Evolutionary conservation across 805 yeast species (phyloP).

Genomic region (Monosporozyma yasuniensis): DNA sequence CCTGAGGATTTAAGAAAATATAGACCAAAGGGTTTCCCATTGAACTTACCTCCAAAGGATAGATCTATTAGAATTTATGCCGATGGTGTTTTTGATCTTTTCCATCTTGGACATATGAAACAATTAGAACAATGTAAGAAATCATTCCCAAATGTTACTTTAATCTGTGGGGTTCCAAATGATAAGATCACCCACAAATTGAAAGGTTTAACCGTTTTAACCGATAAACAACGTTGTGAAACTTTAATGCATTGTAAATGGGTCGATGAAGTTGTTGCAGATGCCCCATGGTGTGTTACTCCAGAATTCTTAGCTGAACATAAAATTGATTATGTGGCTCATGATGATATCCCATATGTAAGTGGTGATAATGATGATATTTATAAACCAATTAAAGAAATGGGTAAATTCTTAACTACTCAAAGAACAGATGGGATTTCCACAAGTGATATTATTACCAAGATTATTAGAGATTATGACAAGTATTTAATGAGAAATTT

Average conservation of each 20-base stretch:
- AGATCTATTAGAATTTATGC: slow-evolving; percentile 92
- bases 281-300: slow-evolving; percentile 94
- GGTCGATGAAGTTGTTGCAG: slow-evolving; percentile 94
- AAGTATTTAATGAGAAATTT: slow-evolving; percentile 94
- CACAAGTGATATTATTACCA: slow-evolving; percentile 91
- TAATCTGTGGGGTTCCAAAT: slow-evolving; percentile 87
- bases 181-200: slow-evolving; percentile 85
- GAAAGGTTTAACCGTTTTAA: slow-evolving; percentile 86
- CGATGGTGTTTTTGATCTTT: slow-evolving; percentile 94
- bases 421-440: slow-evolving; percentile 96
- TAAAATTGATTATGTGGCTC: slow-evolving; percentile 91
- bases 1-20: slow-evolving; percentile 66
- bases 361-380: slow-evolving; percentile 86
- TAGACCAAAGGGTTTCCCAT: slow-evolving; percentile 69
- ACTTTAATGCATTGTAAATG: slow-evolving; percentile 89
- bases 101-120: slow-evolving; percentile 96
- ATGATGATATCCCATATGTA: slow-evolving; percentile 93
- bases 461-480: slow-evolving; percentile 91
- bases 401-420: slow-evolving; percentile 86
- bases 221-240: slow-evolving; percentile 82
- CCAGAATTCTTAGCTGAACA: slow-evolving; percentile 71
- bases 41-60: slow-evolving; percentile 76
- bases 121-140: slow-evolving; percentile 96
- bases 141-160: slow-evolving; percentile 70
- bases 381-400: slow-evolving; percentile 82